phyloP scores from a whole-genome alignment of 768 basidiomycete species.

The Lactarius hatsudake region DNA sequence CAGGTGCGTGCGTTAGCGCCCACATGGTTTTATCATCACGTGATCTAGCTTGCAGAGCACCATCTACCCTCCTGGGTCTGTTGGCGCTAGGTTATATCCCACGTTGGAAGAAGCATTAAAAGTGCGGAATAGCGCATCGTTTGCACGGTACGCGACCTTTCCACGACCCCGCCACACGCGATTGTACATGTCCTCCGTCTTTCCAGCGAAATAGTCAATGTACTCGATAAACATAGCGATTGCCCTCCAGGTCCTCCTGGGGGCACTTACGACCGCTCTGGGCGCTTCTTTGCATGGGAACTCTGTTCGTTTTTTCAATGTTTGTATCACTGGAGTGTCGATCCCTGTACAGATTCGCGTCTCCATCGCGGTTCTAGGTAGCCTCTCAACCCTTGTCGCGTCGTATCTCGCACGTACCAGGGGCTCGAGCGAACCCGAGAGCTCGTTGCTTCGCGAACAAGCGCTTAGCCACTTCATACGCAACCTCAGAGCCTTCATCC shows the following conservation, averaged over 20 bases:
- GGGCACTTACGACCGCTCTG: constrained; percentile 29
- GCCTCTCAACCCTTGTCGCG: constrained; percentile 60
- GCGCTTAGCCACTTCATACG: constrained; percentile 67
- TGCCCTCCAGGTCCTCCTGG: constrained; percentile 29
- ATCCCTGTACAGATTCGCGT: constrained; percentile 34
- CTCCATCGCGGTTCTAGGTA: constrained; percentile 45
- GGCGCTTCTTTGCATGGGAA: constrained; percentile 23
- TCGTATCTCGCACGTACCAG: constrained; percentile 70
- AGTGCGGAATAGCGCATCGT: background rate
- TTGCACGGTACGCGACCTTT: background rate
- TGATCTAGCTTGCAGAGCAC: background rate
- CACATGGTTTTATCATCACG: background rate
- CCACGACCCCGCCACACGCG: background rate
- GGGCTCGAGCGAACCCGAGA: constrained; percentile 66
- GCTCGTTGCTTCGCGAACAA: constrained; percentile 51
- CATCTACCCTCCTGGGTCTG: background rate
- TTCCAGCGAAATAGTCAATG: background rate
- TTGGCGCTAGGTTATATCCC: background rate
- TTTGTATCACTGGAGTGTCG: background rate
- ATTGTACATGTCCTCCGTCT: background rate
- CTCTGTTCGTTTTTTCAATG: background rate
- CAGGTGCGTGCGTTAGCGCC: background rate
- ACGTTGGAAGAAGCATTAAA: background rate
- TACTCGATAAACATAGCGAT: constrained; percentile 30
- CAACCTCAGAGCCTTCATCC: constrained; percentile 51